Evolutionary conservation across 169 alveolate genomes (phyloP).

Genomic region (Plasmodium reichenowi): DNA sequence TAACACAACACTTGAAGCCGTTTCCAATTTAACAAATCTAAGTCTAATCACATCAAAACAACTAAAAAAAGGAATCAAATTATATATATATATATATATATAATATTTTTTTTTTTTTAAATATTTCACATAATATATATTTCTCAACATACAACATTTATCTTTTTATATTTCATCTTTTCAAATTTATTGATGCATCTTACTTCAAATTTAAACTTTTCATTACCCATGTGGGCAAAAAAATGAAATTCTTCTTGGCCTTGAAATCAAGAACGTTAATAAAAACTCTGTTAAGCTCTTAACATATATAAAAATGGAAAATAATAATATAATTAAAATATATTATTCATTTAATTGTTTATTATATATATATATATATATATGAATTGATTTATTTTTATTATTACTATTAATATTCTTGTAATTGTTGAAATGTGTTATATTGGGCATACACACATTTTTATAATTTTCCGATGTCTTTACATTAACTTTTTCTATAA

Average conservation of each 20-base stretch:
- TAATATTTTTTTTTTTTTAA: no score
- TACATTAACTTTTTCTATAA: conserved; percentile 59
- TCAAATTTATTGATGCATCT: neutral
- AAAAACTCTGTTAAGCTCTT: conserved; percentile 54
- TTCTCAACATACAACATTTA: no score
- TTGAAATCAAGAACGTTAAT: conserved; percentile 64
- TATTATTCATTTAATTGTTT: neutral
- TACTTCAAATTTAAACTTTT: conserved; percentile 32
- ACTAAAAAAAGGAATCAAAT: neutral
- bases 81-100: no score
- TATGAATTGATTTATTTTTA: no score
- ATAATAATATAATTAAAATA: no score
- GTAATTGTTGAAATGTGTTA: conserved; percentile 1
- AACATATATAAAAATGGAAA: neutral
- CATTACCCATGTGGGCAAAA: conserved; percentile 59
- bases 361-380: neutral
- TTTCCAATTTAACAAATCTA: conserved; percentile 44
- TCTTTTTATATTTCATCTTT: no score
- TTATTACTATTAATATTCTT: conserved; percentile 38
- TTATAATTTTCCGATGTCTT: conserved; percentile 10
- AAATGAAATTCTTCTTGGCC: conserved; percentile 54
- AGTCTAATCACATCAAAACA: conserved; percentile 56
- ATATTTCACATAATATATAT: no score
- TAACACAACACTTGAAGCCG: conserved; percentile 38
- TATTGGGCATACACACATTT: conserved; percentile 32